phyloP scores from a whole-genome alignment of 371 early-diverging fungal species.

The Apophysomyces sp. region DNA sequence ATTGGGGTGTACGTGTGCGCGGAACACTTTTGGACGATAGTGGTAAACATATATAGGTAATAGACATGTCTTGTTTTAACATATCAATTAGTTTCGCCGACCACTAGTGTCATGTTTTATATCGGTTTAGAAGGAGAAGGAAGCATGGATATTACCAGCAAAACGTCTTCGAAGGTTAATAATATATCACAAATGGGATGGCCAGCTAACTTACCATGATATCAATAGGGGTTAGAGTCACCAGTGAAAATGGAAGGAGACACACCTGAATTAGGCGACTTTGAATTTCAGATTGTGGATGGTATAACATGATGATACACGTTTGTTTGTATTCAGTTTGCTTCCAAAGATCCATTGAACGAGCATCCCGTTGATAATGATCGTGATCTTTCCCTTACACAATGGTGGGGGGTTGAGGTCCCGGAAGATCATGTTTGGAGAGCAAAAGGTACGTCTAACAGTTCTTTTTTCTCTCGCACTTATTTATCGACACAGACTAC shows the following conservation, averaged over 20 bases:
- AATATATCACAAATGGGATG: background rate
- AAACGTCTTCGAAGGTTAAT: constrained; percentile 43
- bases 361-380: constrained; percentile 17
- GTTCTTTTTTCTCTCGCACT: background rate
- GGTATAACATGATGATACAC: constrained; percentile 23
- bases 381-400: constrained; percentile 40
- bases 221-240: constrained; percentile 37
- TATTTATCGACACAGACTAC: constrained; percentile 18
- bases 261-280: constrained; percentile 64
- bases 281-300: constrained; percentile 59
- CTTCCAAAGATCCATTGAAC: constrained; percentile 28
- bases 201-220: background rate
- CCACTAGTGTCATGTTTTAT: constrained; percentile 59
- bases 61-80: background rate
- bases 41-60: constrained; percentile 14
- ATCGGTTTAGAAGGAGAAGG: constrained; percentile 71
- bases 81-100: constrained; percentile 14
- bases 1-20: constrained; percentile 84
- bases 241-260: constrained; percentile 55
- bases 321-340: background rate
- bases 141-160: constrained; percentile 50
- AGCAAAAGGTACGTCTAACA: constrained; percentile 39
- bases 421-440: constrained; percentile 47
- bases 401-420: constrained; percentile 44
- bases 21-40: constrained; percentile 60